Evolutionary conservation across 371 early-diverging fungal species (phyloP).

Genomic region (Mortierella sp.): DNA sequence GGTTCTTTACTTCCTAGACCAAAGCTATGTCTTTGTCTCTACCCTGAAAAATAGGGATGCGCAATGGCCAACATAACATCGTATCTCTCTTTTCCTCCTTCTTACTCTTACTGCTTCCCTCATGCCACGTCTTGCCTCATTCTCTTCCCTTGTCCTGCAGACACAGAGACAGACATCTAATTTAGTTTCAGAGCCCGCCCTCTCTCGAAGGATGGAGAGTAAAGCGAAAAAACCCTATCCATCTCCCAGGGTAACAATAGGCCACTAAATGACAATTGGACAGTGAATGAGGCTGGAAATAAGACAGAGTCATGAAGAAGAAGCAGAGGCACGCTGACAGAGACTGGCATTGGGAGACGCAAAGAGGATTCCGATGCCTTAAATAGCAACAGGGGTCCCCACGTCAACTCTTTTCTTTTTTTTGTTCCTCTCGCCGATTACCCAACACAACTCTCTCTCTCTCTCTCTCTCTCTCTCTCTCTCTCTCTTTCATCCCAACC

Average conservation of each 20-base stretch:
- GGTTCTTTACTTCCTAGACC: background rate
- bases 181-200: conserved; percentile 13
- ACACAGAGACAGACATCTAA: background rate
- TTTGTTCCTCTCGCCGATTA: background rate
- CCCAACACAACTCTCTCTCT: background rate
- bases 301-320: background rate
- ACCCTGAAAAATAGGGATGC: background rate
- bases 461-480: background rate
- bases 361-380: background rate
- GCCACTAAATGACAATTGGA: background rate
- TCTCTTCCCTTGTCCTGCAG: background rate
- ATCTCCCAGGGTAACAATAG: background rate
- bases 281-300: background rate
- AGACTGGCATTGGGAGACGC: background rate
- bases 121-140: background rate
- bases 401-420: background rate
- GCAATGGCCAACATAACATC: background rate
- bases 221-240: background rate
- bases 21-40: background rate
- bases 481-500: background rate
- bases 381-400: background rate
- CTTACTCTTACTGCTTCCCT: background rate
- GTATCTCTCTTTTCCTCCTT: background rate
- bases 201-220: background rate
- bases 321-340: no score